Evolutionary conservation across 2,329 filamentous ascomycete genomes (phyloP).

Genomic region (Paecilomyces sp.): DNA sequence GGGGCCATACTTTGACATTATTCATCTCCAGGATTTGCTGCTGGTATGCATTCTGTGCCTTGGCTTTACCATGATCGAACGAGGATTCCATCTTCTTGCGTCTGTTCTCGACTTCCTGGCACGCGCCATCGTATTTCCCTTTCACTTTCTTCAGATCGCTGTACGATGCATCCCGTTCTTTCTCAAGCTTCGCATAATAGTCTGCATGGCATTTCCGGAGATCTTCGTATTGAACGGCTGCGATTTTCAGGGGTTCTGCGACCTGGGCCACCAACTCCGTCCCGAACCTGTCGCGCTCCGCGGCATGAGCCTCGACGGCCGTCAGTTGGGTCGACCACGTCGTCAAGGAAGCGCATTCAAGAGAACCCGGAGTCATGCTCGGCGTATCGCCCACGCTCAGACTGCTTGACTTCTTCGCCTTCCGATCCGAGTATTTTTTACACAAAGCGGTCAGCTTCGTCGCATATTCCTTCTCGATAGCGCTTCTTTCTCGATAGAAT

Average conservation of each 20-base stretch:
- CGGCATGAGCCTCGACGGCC: constrained; percentile 78
- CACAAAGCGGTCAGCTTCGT: constrained; percentile 79
- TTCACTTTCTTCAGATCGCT: constrained; percentile 84
- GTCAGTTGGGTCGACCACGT: constrained; percentile 94
- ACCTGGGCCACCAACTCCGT: constrained; percentile 71
- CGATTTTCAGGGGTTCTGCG: constrained; percentile 76
- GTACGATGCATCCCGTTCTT: constrained; percentile 79
- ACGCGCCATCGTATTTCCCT: constrained; percentile 83
- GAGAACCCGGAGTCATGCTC: constrained; percentile 84
- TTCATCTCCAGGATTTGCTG: constrained; percentile 93
- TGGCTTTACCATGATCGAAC: constrained; percentile 79
- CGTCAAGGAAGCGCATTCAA: constrained; percentile 93
- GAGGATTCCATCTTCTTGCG: constrained; percentile 91
- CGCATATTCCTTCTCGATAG: constrained; percentile 95
- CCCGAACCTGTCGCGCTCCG: constrained; percentile 81
- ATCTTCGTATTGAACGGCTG: constrained; percentile 74
- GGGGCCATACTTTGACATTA: constrained; percentile 64
- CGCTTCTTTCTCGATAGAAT: constrained; percentile 92
- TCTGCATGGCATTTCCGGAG: constrained; percentile 85
- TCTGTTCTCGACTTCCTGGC: constrained; percentile 88
- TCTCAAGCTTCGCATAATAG: constrained; percentile 80
- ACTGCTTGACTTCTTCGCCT: constrained; percentile 77
- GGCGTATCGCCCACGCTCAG: constrained; percentile 92
- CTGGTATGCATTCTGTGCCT: constrained; percentile 85
- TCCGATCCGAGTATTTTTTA: constrained; percentile 97